A percentile compares a stretch with the other conserved stretches of the same genome.
phyloP scores from a whole-genome alignment of 139 green algal genomes.

The Coccomyxa sp. region DNA sequence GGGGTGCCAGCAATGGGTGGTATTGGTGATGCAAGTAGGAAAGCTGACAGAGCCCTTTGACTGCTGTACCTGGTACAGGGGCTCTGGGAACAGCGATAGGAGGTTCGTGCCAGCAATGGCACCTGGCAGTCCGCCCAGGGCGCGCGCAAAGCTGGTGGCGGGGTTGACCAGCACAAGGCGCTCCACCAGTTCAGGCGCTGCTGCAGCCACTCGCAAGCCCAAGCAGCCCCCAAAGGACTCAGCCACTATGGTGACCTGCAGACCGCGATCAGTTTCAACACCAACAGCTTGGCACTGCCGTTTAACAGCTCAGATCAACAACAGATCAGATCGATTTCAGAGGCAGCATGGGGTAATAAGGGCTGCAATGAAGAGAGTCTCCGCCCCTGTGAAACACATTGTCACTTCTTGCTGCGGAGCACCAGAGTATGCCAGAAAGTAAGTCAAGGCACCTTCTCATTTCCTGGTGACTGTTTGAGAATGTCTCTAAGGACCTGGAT shows the following conservation, averaged over 20 bases:
- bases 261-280: too few relatives aligned
- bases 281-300: too few relatives aligned
- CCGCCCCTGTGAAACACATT: too few relatives aligned
- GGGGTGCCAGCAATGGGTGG: not conserved
- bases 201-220: slow-evolving; percentile 48
- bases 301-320: too few relatives aligned
- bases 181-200: slow-evolving; percentile 44
- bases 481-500: slow-evolving; percentile 8
- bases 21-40: too few relatives aligned
- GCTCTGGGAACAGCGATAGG: slow-evolving; percentile 61
- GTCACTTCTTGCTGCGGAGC: too few relatives aligned
- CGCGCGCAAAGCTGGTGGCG: slow-evolving; percentile 52
- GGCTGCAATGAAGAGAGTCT: too few relatives aligned
- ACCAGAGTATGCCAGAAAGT: too few relatives aligned
- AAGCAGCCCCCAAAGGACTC: slow-evolving; percentile 73
- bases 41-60: too few relatives aligned
- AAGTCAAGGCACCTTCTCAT: not conserved
- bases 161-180: slow-evolving; percentile 69
- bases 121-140: slow-evolving; percentile 36
- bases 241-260: slow-evolving; percentile 49
- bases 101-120: slow-evolving; percentile 59
- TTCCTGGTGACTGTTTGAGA: not conserved
- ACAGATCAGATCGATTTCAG: too few relatives aligned
- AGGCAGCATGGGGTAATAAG: too few relatives aligned
- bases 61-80: slow-evolving; percentile 54